These are phyloP conservation scores for Diaporthe eres DNA, from an alignment of 2,329 filamentous ascomycete genomes.

Conservation along the genomic window DNA sequence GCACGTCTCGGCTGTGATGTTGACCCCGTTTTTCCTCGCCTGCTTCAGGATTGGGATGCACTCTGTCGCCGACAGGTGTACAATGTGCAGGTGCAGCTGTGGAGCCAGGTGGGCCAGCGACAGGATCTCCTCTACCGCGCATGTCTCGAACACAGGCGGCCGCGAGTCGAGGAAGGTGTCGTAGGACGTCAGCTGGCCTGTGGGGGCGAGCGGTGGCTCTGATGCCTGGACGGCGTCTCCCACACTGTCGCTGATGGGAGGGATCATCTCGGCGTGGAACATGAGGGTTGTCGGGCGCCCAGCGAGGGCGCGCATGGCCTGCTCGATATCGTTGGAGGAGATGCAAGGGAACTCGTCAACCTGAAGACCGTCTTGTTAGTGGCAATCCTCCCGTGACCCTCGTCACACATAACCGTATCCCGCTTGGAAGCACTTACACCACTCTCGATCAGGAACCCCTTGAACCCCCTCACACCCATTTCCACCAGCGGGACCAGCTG, in stretches of 20 bases:
- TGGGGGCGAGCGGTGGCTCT: conserved; percentile 77
- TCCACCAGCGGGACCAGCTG: conserved; percentile 86
- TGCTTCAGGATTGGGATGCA: conserved; percentile 85
- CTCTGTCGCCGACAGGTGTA: conserved; percentile 91
- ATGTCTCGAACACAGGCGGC: conserved; percentile 90
- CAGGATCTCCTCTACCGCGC: conserved; percentile 89
- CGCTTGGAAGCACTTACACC: conserved; percentile 75
- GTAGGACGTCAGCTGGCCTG: conserved; percentile 83
- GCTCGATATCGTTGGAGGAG: conserved; percentile 81
- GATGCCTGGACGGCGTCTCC: conserved; percentile 82
- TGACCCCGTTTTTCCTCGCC: conserved; percentile 80
- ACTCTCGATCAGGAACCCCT: conserved; percentile 97
- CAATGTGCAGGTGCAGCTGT: conserved; percentile 89
- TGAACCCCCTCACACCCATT: conserved; percentile 93
- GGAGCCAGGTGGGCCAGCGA: conserved; percentile 85
- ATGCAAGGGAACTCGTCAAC: conserved; percentile 97
- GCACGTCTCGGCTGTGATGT: conserved; percentile 94
- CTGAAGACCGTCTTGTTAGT: conserved; percentile 57
- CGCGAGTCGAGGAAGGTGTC: conserved; percentile 92
- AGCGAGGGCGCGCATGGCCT: conserved; percentile 85
- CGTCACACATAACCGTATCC: background rate
- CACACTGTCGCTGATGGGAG: conserved; percentile 84
- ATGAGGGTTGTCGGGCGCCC: conserved; percentile 91
- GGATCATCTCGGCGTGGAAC: conserved; percentile 99
- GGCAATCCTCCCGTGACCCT: background rate